phyloP scores from a whole-genome alignment of 2,329 filamentous ascomycete genomes.

The Venturia effusa region DNA sequence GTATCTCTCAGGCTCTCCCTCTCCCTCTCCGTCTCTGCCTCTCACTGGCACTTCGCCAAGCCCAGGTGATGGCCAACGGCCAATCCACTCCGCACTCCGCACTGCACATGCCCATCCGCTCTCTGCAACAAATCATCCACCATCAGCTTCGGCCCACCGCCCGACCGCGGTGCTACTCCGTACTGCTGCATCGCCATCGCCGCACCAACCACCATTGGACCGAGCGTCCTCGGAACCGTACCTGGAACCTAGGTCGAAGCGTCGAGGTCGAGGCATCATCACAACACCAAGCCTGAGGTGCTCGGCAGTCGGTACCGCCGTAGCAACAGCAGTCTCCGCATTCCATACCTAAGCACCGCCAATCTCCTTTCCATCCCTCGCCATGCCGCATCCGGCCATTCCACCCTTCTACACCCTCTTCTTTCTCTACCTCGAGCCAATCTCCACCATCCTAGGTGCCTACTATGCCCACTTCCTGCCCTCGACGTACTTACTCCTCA shows the following conservation, averaged over 20 bases:
- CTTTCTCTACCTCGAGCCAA: conserved; percentile 62
- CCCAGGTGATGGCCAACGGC: no score
- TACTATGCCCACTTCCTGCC: conserved; percentile 42
- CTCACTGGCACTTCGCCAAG: no score
- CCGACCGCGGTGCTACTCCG: no score
- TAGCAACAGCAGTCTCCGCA: not conserved
- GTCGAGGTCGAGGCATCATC: not conserved
- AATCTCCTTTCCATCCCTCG: not conserved
- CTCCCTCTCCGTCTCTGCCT: no score
- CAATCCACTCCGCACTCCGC: no score
- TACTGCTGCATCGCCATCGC: no score
- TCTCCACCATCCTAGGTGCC: conserved; percentile 43
- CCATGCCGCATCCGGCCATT: not conserved
- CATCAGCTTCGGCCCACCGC: no score
- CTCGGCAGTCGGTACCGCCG: not conserved
- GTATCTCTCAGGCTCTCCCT: no score
- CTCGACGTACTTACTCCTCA: conserved; percentile 51
- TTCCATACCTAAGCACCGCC: not conserved
- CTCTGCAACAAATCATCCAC: no score
- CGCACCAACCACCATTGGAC: not conserved
- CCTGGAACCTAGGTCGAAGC: no score
- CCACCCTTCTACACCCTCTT: conserved; percentile 49
- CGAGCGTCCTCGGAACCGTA: not conserved
- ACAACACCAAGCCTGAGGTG: not conserved
- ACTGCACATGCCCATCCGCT: no score